A percentile compares a stretch with the other conserved stretches of the same genome.
Conservation (phyloP, 495 filamentous ascomycete species). For the Trichoderma reesei region DNA sequence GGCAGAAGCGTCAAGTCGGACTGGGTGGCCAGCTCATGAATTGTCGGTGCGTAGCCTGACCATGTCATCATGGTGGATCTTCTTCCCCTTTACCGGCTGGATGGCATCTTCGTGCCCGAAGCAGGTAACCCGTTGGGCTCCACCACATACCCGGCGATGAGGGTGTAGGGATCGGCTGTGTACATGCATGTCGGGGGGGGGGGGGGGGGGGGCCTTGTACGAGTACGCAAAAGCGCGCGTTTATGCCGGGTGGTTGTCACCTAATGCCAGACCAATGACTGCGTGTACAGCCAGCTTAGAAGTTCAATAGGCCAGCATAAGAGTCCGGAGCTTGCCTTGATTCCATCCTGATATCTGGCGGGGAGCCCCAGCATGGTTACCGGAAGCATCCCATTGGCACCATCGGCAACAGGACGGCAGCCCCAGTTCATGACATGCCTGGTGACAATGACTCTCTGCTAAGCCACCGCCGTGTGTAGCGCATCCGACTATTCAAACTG, state of each 20-base stretch:
- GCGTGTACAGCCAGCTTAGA: not conserved
- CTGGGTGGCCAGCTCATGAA: not conserved
- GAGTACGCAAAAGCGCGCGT: not conserved
- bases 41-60: constrained; percentile 7
- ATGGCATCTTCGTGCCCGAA: constrained; percentile 4
- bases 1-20: not conserved
- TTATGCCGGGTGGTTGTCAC: not conserved
- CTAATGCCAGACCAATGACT: not conserved
- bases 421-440: not conserved
- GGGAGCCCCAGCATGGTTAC: not conserved
- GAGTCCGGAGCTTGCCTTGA: not conserved
- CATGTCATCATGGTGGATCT: not conserved
- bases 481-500: not conserved
- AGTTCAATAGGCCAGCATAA: not conserved
- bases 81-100: constrained; percentile 1
- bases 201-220: not conserved
- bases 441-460: constrained; percentile 1
- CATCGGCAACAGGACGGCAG: not conserved
- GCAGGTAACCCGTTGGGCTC: not conserved
- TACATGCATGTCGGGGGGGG: not conserved
- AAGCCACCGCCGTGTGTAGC: not conserved
- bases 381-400: constrained; percentile 2
- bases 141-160: not conserved
- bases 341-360: not conserved
- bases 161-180: not conserved